A percentile compares a stretch with the other conserved stretches of the same genome.
phyloP scores from a whole-genome alignment of 306 rosid genomes.

The Ormosia semicastrata region DNA sequence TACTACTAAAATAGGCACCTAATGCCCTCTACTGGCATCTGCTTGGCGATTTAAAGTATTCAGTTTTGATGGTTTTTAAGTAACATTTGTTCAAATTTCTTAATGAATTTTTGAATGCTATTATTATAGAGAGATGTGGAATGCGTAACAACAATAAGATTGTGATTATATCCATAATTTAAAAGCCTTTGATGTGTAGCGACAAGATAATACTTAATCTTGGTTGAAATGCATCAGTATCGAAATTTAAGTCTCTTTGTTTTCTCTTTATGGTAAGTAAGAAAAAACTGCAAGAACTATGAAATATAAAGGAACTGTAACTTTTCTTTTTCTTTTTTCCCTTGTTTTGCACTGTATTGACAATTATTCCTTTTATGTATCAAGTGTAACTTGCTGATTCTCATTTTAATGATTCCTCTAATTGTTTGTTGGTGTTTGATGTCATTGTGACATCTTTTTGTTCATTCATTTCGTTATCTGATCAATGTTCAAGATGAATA shows the following conservation, averaged over 20 bases:
- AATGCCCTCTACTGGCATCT: background rate
- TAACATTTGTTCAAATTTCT: background rate
- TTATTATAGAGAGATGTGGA: background rate
- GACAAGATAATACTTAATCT: background rate
- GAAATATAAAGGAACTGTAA: background rate
- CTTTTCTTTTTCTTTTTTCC: background rate
- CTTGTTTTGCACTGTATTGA: background rate
- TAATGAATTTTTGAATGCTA: background rate
- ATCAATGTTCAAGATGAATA: background rate
- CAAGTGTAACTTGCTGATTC: background rate
- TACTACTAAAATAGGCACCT: background rate
- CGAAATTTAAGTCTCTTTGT: slow-evolving; percentile 7
- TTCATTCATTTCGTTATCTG: background rate
- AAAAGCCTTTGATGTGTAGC: background rate
- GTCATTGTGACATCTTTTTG: background rate
- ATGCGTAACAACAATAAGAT: background rate
- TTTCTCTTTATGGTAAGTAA: background rate
- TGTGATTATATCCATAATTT: background rate
- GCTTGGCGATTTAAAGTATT: background rate
- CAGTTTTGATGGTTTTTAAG: background rate
- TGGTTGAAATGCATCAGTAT: background rate
- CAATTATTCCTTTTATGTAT: background rate
- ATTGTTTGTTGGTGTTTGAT: background rate
- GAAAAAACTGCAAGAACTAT: background rate
- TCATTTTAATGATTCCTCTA: background rate